Conservation (phyloP, 768 basidiomycete genomes). For the Pleurotus cornucopiae region DNA sequence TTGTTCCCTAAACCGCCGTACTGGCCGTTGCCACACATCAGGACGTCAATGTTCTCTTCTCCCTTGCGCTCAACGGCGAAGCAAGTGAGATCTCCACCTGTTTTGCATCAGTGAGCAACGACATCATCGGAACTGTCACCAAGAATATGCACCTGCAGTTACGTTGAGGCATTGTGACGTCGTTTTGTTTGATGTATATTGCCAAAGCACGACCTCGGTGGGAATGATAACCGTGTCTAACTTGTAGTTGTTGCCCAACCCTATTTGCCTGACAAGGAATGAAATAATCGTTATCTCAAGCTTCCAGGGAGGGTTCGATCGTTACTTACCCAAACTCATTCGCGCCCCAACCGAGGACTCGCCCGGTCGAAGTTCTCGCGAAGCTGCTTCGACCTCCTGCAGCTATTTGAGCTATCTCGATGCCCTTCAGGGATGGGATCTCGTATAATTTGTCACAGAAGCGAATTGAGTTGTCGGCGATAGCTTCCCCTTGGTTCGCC, state of each 20-base stretch:
- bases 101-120: not conserved
- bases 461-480: slow-evolving; percentile 42
- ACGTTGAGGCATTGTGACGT: slow-evolving; percentile 61
- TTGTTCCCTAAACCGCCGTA: slow-evolving; percentile 75
- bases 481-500: slow-evolving; percentile 25
- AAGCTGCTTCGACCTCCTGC: slow-evolving; percentile 75
- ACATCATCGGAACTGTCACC: not conserved
- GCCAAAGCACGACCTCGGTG: slow-evolving; percentile 78
- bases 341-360: slow-evolving; percentile 86
- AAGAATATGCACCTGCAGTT: slow-evolving; percentile 44
- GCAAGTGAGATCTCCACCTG: slow-evolving; percentile 74
- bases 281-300: not conserved
- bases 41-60: slow-evolving; percentile 36
- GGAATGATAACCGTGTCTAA: slow-evolving; percentile 74
- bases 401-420: slow-evolving; percentile 64
- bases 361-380: slow-evolving; percentile 59
- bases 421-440: slow-evolving; percentile 64
- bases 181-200: slow-evolving; percentile 43
- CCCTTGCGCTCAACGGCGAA: slow-evolving; percentile 62
- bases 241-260: slow-evolving; percentile 60
- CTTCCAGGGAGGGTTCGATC: slow-evolving; percentile 1
- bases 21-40: slow-evolving; percentile 82
- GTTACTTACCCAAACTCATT: slow-evolving; percentile 73
- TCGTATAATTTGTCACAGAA: slow-evolving; percentile 74
- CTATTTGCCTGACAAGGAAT: slow-evolving; percentile 60